Conservation (phyloP, 805 yeast species). For the Ogataea zsoltii region DNA sequence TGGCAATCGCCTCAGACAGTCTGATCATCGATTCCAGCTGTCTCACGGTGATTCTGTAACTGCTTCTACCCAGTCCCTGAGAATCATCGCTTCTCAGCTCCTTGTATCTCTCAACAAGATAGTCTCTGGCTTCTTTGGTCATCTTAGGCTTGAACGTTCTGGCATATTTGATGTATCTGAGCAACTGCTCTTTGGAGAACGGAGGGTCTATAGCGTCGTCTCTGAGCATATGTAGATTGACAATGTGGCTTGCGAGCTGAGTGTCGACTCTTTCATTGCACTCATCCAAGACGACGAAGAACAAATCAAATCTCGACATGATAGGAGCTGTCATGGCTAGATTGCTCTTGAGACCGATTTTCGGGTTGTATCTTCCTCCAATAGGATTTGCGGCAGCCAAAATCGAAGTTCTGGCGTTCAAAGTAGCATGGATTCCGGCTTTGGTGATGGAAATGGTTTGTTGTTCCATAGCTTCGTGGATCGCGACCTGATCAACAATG, state of each 20-base stretch:
- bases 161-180: conserved; percentile 88
- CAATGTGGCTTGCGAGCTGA: conserved; percentile 88
- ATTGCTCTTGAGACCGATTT: conserved; percentile 78
- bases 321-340: conserved; percentile 97
- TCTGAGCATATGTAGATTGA: conserved; percentile 84
- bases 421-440: conserved; percentile 97
- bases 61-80: conserved; percentile 79
- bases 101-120: conserved; percentile 75
- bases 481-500: conserved; percentile 91
- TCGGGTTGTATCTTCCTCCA: conserved; percentile 94
- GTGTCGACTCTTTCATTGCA: conserved; percentile 90
- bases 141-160: conserved; percentile 88
- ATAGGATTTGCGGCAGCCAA: conserved; percentile 99
- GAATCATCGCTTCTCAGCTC: conserved; percentile 89
- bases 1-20: conserved; percentile 92
- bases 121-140: conserved; percentile 77
- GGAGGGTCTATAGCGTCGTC: conserved; percentile 92
- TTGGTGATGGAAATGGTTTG: conserved; percentile 98
- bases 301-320: conserved; percentile 96
- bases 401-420: conserved; percentile 94
- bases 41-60: conserved; percentile 94
- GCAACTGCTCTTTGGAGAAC: conserved; percentile 81
- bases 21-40: conserved; percentile 94
- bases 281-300: conserved; percentile 92
- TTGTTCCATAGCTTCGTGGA: conserved; percentile 99